A percentile compares a stretch with the other conserved stretches of the same genome.
Conservation (phyloP, 306 rosid genomes). For the Nissolia schottii region DNA sequence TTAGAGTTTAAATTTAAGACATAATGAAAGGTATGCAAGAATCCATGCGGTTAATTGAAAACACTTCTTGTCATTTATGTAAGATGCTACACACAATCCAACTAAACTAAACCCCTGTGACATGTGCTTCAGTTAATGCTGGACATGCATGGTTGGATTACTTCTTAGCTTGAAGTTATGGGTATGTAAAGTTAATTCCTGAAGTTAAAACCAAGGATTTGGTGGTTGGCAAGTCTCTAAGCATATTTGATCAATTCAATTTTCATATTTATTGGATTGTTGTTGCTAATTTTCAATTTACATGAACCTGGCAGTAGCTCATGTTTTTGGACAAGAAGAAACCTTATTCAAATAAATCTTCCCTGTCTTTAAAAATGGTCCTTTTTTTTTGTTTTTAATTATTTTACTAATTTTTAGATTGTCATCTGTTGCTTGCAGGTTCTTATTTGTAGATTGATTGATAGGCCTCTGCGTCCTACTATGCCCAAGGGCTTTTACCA, state of each 20-base stretch:
- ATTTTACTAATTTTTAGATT: not conserved
- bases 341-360: not conserved
- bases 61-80: not conserved
- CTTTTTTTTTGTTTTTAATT: not conserved
- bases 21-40: not conserved
- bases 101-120: not conserved
- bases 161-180: not conserved
- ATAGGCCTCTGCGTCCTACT: slow-evolving; percentile 96
- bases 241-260: not conserved
- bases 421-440: slow-evolving; percentile 59
- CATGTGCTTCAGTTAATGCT: not conserved
- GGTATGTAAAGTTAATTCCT: not conserved
- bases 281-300: not conserved
- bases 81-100: not conserved
- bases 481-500: slow-evolving; percentile 92
- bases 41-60: not conserved
- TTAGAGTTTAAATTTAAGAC: not conserved
- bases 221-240: not conserved
- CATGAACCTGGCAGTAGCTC: not conserved
- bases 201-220: not conserved
- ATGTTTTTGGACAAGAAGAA: not conserved
- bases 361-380: slow-evolving; percentile 4
- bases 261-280: not conserved
- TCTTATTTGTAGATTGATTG: slow-evolving; percentile 95
- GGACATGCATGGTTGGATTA: not conserved